These are phyloP conservation scores for Physcomitrium patens DNA, from an alignment of 225 moss, liverwort and hornwort genomes.

Conservation along the genomic window DNA sequence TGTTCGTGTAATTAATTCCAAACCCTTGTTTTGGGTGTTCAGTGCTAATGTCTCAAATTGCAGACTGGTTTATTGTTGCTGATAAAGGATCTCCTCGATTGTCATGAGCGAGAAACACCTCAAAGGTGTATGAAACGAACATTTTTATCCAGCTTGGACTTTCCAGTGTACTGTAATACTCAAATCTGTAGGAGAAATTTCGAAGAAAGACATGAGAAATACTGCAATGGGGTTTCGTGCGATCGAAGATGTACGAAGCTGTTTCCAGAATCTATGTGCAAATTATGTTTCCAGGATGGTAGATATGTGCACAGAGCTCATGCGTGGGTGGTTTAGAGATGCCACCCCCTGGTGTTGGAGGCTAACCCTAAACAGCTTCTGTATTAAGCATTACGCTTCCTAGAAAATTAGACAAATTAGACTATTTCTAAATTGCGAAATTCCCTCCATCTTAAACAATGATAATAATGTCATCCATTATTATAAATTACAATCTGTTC, in stretches of 20 bases:
- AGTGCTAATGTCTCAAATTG: neutral
- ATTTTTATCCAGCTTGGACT: neutral
- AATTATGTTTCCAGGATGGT: neutral
- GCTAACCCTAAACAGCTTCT: neutral
- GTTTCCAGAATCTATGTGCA: neutral
- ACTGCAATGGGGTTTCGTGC: neutral
- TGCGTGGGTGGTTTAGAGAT: neutral
- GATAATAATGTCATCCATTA: too few species aligned
- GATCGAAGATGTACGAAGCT: neutral
- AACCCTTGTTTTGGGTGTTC: neutral
- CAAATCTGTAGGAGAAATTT: neutral
- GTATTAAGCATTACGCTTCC: too few species aligned
- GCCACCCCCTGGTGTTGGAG: neutral
- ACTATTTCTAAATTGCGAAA: too few species aligned
- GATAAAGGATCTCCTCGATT: neutral
- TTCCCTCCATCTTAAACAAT: too few species aligned
- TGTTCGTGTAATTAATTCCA: slow-evolving; percentile 1
- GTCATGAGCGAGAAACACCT: neutral
- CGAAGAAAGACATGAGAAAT: neutral
- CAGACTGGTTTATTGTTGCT: neutral
- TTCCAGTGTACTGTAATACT: slow-evolving; percentile 4
- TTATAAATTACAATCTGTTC: too few species aligned
- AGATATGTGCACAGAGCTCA: neutral
- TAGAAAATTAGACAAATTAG: too few species aligned
- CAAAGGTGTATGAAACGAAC: neutral